phyloP scores from a whole-genome alignment of 83 land plant species.

The Picea engelmannii region DNA sequence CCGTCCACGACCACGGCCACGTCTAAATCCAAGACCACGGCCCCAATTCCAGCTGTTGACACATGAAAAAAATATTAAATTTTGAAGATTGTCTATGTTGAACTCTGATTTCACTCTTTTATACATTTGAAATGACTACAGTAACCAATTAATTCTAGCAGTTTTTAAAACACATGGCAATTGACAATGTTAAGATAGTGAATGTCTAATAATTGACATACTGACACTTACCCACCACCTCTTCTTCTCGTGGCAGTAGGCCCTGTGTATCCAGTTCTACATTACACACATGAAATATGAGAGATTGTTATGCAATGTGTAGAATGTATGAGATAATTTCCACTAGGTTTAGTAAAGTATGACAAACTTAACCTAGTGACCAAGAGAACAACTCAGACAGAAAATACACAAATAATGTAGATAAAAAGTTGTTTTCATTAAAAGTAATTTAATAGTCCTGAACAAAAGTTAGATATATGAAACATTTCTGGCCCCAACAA shows the following conservation, averaged over 20 bases:
- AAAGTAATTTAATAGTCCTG: too few relatives aligned
- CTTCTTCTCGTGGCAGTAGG: constrained; percentile 10
- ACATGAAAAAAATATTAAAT: background rate
- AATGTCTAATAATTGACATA: background rate
- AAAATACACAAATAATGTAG: too few relatives aligned
- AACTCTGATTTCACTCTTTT: too few relatives aligned
- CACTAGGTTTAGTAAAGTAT: too few relatives aligned
- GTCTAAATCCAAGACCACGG: constrained; percentile 17
- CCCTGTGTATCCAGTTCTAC: constrained; percentile 5
- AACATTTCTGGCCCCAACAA: background rate
- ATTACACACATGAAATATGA: background rate
- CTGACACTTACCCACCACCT: background rate
- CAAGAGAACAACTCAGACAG: too few relatives aligned
- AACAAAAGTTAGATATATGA: too few relatives aligned
- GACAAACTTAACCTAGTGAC: too few relatives aligned
- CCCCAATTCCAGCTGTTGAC: constrained; percentile 14
- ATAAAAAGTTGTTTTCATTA: too few relatives aligned
- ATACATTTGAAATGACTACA: background rate
- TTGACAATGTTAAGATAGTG: too few relatives aligned
- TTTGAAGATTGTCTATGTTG: background rate
- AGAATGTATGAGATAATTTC: background rate
- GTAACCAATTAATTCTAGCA: background rate
- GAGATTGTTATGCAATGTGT: background rate
- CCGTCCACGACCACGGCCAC: constrained; percentile 37
- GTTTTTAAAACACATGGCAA: too few relatives aligned